Evolutionary conservation across 2,329 filamentous ascomycete species (phyloP), one percentile per base, ranked within the genome.

Genomic region (Penicillium corylophilum): DNA sequence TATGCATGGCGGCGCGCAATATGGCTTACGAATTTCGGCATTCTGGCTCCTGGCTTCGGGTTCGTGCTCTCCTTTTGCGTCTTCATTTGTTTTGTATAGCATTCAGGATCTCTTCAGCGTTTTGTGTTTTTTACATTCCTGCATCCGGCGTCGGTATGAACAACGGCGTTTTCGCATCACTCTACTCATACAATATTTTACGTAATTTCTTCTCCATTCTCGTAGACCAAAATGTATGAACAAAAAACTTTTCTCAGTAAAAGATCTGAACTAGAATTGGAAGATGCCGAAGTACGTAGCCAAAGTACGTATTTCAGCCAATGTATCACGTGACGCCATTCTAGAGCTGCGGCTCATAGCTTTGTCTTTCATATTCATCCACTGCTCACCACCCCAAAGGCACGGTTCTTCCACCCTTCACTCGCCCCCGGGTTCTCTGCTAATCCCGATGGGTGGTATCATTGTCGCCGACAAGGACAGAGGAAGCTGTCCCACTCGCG

Each of bases 401-500:
- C 43, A 18, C 46, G 46, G 53, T 56, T 60, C 55, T 64, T 63
- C 57, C 49, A 44, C 48, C 40, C 53, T 48, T 50, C 51, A 44
- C 13, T 38, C 16, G 33, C 54, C 53, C 47, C 48, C 43, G 51
- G 59, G 62, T 58, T 56, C 55, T 57, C 47, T 54, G 41, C 28
- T 56, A 46, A 63, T 68, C 66, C 65, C 60, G 63, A 71, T 71
- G 67, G 68, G 69, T 64, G 64, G 64, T 66, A 62, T 55, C 57
- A 50, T 65, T 62, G 54, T 59, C 62, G 59, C 60, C 53, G 61
- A 62, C 56, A 64, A 66, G 62, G 63, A 71, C 64, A 70, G 69
- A 71, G 70, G 64, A 68, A 64, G 64, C 66, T 69, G 67, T 66
- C 62, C 57, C 65, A 64, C 59, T 59, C 62, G 63, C 54, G 63